A percentile compares a stretch with the other conserved stretches of the same genome.
Evolutionary conservation across 1,139 yeast genomes (phyloP).

Genomic region (Saccharomyces hybrid): DNA sequence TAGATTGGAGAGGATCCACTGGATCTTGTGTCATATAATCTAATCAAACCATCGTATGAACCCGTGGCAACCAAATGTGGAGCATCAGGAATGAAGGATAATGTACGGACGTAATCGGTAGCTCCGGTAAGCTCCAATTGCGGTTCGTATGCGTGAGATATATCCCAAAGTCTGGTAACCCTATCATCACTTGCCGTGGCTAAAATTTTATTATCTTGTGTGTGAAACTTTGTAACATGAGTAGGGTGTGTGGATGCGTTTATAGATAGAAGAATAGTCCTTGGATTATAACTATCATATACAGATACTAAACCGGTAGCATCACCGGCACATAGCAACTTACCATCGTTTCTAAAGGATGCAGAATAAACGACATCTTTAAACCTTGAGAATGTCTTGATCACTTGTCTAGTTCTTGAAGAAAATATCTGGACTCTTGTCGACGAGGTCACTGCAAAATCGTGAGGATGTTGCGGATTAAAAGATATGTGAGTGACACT

Average conservation of each 20-base stretch:
- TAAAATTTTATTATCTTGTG: conserved; percentile 51
- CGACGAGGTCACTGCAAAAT: conserved; percentile 89
- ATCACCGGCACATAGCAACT: conserved; percentile 86
- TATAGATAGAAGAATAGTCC: conserved; percentile 70
- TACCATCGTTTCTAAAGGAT: conserved; percentile 52
- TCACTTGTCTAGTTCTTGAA: conserved; percentile 84
- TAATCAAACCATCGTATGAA: conserved; percentile 80
- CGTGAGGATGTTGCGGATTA: conserved; percentile 81
- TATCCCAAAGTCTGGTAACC: conserved; percentile 78
- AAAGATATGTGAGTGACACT: conserved; percentile 83
- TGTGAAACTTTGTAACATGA: conserved; percentile 84
- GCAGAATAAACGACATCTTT: conserved; percentile 74
- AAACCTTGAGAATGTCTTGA: conserved; percentile 82
- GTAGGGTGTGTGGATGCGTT: conserved; percentile 82
- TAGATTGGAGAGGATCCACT: conserved; percentile 40
- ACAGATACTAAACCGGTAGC: conserved; percentile 81
- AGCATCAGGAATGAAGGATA: conserved; percentile 57
- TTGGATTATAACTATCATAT: conserved; percentile 70
- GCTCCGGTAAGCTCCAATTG: conserved; percentile 66
- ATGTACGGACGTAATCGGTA: conserved; percentile 81
- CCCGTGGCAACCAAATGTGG: conserved; percentile 78
- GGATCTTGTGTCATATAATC: conserved; percentile 83
- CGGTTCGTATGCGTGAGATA: conserved; percentile 65
- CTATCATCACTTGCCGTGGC: conserved; percentile 91
- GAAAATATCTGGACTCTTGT: conserved; percentile 89